Base-by-base conservation (phyloP, 108 stramenopile genomes). In the Nitzschia putrida region DNA sequence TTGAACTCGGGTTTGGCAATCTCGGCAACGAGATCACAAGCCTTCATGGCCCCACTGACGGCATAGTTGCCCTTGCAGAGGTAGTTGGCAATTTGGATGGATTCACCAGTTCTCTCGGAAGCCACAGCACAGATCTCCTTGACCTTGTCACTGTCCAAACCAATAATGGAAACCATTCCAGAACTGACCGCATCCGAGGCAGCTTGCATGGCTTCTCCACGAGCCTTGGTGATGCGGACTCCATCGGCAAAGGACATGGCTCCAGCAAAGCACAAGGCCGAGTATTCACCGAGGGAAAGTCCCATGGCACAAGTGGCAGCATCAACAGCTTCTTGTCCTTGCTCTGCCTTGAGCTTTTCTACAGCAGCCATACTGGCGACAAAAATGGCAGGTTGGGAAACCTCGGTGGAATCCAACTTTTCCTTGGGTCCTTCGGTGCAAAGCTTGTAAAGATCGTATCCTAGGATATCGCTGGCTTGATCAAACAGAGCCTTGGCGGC, bases 51-150 rank as follows among this genome's bases (percentile, higher is more conserved):
- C 14, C 98, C 98, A 68, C 88, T 90, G 18, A 97, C 95, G 42
- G 97, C 98, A 72, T 98, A 98, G 82, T 98, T 98, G 11, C 97
- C 97, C 50, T 88, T 91, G 86, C 97, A 97, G 53, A 98, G 71
- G 64, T 79, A 97, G 80, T 98, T 98, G 74, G 97, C 98, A 55
- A 97, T 95, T 71, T 93, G 87, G 58, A 97, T 80, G 21, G 77
- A 72, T 58, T 92, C 90, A 8, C 77, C 77, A 14, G 80, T 82
- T 70, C 92, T 88, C 70, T 92, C 88, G 37, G 83, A 71, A 12
- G 96, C 97, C 23, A 72, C 80, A 53, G 67, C 79, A 63, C 97
- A 97, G 20, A 98, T 75, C 58, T 97, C 93, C 52, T 71, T 78
- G 47, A 95, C 95, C 57, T 82, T 88, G 8, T 85, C 95, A 49